A percentile compares a stretch with the other conserved stretches of the same genome.
Conservation (phyloP, 202 grass and related monocot species). For the Musa balbisiana region DNA sequence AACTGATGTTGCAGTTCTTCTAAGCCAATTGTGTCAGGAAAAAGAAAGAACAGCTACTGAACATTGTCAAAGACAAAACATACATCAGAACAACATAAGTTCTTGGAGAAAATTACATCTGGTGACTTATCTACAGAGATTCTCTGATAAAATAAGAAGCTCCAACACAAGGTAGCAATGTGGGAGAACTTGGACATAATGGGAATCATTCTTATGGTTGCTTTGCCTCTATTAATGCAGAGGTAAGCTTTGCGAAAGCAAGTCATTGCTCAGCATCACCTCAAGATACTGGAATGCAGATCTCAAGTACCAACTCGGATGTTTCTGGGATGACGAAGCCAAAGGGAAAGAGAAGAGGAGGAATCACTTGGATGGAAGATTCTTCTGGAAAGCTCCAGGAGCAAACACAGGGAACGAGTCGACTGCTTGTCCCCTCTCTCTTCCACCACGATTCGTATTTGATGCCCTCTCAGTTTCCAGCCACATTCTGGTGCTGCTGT, state of each 20-base stretch:
- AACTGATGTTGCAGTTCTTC: not conserved
- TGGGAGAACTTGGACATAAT: not conserved
- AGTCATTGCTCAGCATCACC: not conserved
- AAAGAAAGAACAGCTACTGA: not conserved
- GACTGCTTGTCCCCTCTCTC: conserved; percentile 33
- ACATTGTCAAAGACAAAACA: not conserved
- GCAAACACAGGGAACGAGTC: conserved; percentile 75
- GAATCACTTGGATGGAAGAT: conserved; percentile 43
- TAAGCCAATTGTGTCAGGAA: not conserved
- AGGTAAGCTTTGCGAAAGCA: not conserved
- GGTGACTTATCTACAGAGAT: not conserved
- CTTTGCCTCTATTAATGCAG: not conserved
- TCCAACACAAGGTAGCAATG: not conserved
- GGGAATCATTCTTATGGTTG: not conserved
- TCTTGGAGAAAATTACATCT: not conserved
- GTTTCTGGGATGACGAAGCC: not conserved
- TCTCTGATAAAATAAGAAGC: not conserved
- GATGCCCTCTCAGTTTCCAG: conserved; percentile 48
- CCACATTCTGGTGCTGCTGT: conserved; percentile 20
- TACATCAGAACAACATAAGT: not conserved
- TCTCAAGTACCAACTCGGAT: not conserved
- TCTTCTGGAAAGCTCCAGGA: conserved; percentile 54
- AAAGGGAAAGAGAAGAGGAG: not conserved
- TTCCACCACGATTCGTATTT: conserved; percentile 32
- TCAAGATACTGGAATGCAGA: not conserved